These are phyloP conservation scores for Logfia minima DNA, from an alignment of 129 eudicot species.

Conservation along the genomic window DNA sequence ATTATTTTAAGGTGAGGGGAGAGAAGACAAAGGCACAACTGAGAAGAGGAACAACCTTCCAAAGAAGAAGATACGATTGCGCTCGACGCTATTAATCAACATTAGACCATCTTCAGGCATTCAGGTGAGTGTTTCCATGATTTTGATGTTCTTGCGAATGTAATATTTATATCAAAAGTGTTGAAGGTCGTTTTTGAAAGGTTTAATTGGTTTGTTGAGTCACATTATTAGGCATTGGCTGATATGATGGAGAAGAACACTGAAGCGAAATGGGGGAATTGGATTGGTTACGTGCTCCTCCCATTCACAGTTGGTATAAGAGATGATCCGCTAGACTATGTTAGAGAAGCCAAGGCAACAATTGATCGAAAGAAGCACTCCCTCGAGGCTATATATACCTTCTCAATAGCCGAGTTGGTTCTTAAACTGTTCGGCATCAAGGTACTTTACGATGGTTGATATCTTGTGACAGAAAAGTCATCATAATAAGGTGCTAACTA, in stretches of 20 bases:
- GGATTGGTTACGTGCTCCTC: slow-evolving; percentile 47
- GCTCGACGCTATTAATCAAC: slow-evolving; percentile 44
- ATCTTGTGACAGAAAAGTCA: background rate
- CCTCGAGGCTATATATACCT: slow-evolving; percentile 47
- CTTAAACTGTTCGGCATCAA: slow-evolving; percentile 44
- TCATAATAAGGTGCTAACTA: too few relatives aligned
- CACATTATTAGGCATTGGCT: slow-evolving; percentile 40
- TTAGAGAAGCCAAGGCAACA: slow-evolving; percentile 52
- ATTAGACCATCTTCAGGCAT: slow-evolving; percentile 51
- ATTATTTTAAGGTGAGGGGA: slow-evolving; percentile 26
- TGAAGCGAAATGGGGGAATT: slow-evolving; percentile 52
- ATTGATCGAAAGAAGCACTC: slow-evolving; percentile 51
- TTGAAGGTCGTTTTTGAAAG: background rate
- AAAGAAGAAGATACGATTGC: slow-evolving; percentile 37
- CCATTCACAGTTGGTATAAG: slow-evolving; percentile 50
- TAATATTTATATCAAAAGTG: too few relatives aligned
- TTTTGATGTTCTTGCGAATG: slow-evolving; percentile 1
- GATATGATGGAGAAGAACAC: slow-evolving; percentile 60
- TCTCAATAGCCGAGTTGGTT: slow-evolving; percentile 38
- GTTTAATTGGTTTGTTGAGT: background rate
- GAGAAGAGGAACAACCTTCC: slow-evolving; percentile 41
- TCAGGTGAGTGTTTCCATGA: slow-evolving; percentile 30
- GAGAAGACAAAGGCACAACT: slow-evolving; percentile 23
- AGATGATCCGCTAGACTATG: slow-evolving; percentile 56
- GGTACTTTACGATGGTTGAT: slow-evolving; percentile 14